phyloP scores from a whole-genome alignment of 208 protist species.

The Perkinsela sp. region DNA sequence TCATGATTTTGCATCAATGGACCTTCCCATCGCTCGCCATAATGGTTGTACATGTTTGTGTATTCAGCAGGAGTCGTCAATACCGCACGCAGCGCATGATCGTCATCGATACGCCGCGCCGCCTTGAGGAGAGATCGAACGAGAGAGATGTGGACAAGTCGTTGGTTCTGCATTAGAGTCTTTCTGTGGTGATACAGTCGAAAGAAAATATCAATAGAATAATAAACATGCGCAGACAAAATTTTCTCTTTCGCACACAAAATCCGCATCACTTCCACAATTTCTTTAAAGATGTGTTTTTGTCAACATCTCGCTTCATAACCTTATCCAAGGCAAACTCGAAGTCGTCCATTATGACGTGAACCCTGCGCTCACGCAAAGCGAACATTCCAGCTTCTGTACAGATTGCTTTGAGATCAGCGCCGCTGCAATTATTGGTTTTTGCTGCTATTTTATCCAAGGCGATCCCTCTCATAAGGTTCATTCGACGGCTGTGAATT shows the following conservation, averaged over 20 bases:
- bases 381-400: slow-evolving; percentile 95
- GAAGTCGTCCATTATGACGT: slow-evolving; percentile 99
- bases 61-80: not conserved
- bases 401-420: slow-evolving; percentile 87
- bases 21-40: not conserved
- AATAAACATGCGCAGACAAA: not conserved
- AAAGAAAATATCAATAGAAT: slow-evolving; percentile 2
- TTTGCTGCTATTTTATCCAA: slow-evolving; percentile 84
- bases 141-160: not conserved
- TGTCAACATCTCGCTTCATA: slow-evolving; percentile 88
- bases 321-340: slow-evolving; percentile 97
- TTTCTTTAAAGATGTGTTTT: slow-evolving; percentile 86
- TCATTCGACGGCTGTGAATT: slow-evolving; percentile 99
- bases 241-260: slow-evolving; percentile 2
- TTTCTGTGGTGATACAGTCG: slow-evolving; percentile 4
- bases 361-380: slow-evolving; percentile 92
- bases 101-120: not conserved
- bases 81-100: not conserved
- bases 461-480: slow-evolving; percentile 93
- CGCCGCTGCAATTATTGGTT: slow-evolving; percentile 85
- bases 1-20: not conserved
- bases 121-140: not conserved
- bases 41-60: not conserved
- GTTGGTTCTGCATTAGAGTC: slow-evolving; percentile 3
- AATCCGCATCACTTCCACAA: slow-evolving; percentile 64